Evolutionary conservation across 2,329 filamentous ascomycete genomes (phyloP).

Genomic region (Hymenoscyphus linearis): DNA sequence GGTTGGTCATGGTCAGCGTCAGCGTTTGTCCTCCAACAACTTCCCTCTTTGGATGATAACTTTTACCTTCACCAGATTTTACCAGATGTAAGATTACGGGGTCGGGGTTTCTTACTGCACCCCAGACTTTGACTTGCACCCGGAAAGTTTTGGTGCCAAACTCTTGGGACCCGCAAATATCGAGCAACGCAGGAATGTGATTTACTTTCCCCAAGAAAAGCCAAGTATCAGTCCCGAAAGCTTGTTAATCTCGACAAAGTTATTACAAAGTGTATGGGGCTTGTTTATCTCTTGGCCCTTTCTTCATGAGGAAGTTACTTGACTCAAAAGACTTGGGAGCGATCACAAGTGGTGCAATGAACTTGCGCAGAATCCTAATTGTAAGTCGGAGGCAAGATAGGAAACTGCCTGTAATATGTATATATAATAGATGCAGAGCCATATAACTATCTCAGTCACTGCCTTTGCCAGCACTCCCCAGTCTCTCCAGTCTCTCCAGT

Average conservation of each 20-base stretch:
- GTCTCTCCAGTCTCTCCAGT: not conserved
- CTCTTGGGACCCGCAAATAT: not conserved
- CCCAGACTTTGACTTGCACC: no score
- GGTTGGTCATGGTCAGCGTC: no score
- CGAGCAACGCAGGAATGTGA: not conserved
- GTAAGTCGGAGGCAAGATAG: no score
- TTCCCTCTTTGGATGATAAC: no score
- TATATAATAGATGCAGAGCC: not conserved
- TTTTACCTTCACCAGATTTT: no score
- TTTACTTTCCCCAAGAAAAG: not conserved
- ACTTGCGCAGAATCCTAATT: not conserved
- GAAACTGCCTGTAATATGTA: not conserved
- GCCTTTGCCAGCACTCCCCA: not conserved
- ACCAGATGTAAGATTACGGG: no score
- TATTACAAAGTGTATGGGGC: not conserved
- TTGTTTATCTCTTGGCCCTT: slow-evolving; percentile 6
- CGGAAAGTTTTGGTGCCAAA: not conserved
- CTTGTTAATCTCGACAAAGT: not conserved
- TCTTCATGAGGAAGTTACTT: slow-evolving; percentile 10
- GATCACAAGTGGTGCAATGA: not conserved
- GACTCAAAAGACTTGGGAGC: not conserved
- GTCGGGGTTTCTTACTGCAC: no score
- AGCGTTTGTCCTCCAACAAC: no score
- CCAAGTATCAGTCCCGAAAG: slow-evolving; percentile 1
- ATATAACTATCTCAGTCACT: not conserved